Evolutionary conservation across 1,139 yeast species (phyloP), one percentile per base, ranked within the genome.

Genomic region (Yamadazyma kanchanaburiensis): DNA sequence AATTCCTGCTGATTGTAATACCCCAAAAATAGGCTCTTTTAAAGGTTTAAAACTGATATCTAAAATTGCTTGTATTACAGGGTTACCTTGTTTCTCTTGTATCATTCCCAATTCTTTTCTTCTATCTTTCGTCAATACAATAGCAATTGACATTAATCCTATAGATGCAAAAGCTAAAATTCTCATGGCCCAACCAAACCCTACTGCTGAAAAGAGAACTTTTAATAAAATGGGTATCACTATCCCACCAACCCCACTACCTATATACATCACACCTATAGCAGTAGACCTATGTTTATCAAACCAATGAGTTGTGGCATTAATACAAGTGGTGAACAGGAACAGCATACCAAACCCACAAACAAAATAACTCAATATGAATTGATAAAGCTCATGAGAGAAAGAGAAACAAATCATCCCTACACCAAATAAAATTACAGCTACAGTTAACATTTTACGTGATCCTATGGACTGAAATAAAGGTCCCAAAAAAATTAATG

Each of bases 161-260:
- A 27, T 10, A 3, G 16, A n/a, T 8, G 19, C 14, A 29, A 56
- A 54, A 3, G 51, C 55, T 2, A 52, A 49, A 9, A 51, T 45
- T 21, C 60, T 35, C 3, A 57, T 44, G 3, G 58, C 34, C 62
- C 63, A 57, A 1, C 54, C 58, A 34, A 51, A 56, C 3, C 63
- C 63, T 9, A 56, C 30, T 31, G 44, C 42, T 11, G 48, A 46
- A 24, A 51, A 49, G 21, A 57, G 42, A 16, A 40, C 32, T 12
- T 48, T 28, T 25, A 53, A 48, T 29, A 53, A 40, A 11, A 55
- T 34, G 4, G 62, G 63, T 22, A 48, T 45, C 8, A 49, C 37
- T 3, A 55, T 48, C 1, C 63, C 63, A 2, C 61, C 61, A n/a
- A 55, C 20, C 4, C 54, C 57, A 15, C 61, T 58, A 2, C 61